Conservation (phyloP, 345 rosid genomes). For the Eucalyptus erythrocorys region DNA sequence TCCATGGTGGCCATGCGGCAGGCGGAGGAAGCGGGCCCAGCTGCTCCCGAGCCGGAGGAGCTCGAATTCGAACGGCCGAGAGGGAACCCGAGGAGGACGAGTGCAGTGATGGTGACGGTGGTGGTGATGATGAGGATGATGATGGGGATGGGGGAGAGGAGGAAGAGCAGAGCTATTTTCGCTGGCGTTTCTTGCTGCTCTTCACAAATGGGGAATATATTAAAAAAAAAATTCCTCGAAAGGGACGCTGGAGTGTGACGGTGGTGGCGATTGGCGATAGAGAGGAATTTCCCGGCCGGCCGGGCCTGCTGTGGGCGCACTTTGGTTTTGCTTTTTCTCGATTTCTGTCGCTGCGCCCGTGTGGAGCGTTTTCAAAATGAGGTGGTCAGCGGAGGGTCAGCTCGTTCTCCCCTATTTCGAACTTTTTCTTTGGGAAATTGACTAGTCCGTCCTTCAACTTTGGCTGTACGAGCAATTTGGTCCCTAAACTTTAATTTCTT, state of each 20-base stretch:
- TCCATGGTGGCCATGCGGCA: conserved; percentile 29
- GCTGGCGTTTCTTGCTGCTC: not conserved
- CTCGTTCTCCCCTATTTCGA: not conserved
- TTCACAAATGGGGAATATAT: not conserved
- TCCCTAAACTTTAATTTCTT: too few species aligned
- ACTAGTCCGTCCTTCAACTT: too few species aligned
- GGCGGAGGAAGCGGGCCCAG: not conserved
- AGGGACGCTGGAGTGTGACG: not conserved
- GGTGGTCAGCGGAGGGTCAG: not conserved
- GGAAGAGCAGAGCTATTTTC: conserved; percentile 5
- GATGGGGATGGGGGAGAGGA: not conserved
- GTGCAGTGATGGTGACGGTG: not conserved
- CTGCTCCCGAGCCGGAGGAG: not conserved
- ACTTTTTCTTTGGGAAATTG: not conserved
- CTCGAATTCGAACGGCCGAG: not conserved
- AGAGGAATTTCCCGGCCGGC: not conserved
- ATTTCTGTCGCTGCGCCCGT: not conserved
- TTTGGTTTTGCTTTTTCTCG: not conserved
- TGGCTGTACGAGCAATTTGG: too few species aligned
- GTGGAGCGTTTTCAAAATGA: not conserved
- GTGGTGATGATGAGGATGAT: not conserved
- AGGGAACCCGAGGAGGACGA: not conserved
- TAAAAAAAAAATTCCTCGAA: not conserved
- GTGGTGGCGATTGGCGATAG: not conserved
- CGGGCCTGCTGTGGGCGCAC: not conserved